Evolutionary conservation across 1,284 basidiomycete genomes (phyloP), one percentile per base, ranked within the genome.

Genomic region (Stereum hirsutum): DNA sequence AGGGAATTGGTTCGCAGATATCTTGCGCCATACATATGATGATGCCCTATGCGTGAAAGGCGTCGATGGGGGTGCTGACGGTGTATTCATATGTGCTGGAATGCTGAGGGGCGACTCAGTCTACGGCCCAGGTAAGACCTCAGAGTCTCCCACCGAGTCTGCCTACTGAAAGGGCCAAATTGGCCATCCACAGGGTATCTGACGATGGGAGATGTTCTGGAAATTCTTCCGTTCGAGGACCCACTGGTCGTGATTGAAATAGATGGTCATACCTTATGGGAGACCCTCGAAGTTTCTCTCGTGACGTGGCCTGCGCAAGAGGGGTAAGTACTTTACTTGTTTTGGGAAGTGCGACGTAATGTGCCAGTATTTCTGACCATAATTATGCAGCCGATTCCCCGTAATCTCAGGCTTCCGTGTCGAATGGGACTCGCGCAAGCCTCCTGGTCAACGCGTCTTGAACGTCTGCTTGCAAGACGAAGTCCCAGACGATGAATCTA

Each of bases 211-310:
- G 84, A 95, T 54, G 77, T 92, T 40, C 52, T 90, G 34, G 92
- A 93, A 57, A 92, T 95, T 26, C 61, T 95, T 39, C 92, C 92
- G 0, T 96, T 93, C 49, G 86, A 90, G 48, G 92, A 96, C 54
- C 81, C 91, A 0, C 68, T 85, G 10, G 76, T 96, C 2, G 89
- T 91, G 6, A 57, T 92, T 24, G 86, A 91, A 62, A 61, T 95
- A 12, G 86, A 89, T 51, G 92, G 92, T 0, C 69, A 75, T 53
- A 72, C 81, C 0, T 75, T 95, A 30, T 93, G 89, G 89, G 81
- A 81, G 43, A 80, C 85, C 0, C 55, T 95, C 15, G 92, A 96
- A 57, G 72, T 74, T 24, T 78, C 80, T 1, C 65, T 96, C 11
- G 70, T 68, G 42, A 85, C 77, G 43, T 95, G 88, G 76, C 92